Conservation (phyloP, 2,329 filamentous ascomycete species). For the Alternaria brassicicola region DNA sequence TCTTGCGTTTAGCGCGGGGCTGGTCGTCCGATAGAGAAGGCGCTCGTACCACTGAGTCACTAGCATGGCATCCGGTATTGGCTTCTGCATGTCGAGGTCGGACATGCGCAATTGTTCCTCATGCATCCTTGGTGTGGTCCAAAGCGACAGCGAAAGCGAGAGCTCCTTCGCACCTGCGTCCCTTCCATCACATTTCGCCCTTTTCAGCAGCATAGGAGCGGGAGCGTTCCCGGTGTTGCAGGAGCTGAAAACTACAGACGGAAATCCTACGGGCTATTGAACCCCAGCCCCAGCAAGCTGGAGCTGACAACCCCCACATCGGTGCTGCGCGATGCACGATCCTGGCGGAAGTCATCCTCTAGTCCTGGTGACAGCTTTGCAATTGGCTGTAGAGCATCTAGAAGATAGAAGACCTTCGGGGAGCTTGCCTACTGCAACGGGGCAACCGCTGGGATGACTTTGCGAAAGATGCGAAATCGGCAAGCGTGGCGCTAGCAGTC, state of each 20-base stretch:
- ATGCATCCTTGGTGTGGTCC: not conserved
- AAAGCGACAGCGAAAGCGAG: not conserved
- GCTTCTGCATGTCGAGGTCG: not conserved
- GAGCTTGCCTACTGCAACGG: slow-evolving; percentile 4
- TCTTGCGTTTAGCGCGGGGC: slow-evolving; percentile 7
- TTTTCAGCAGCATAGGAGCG: not conserved
- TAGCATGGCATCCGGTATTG: not conserved
- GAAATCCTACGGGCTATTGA: slow-evolving; percentile 1
- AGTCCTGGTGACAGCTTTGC: not conserved
- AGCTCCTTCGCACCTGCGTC: not conserved
- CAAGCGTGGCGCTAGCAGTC: slow-evolving; percentile 2
- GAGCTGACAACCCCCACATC: slow-evolving; percentile 31
- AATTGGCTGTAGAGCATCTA: slow-evolving; percentile 11
- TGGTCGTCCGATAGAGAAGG: slow-evolving; percentile 11
- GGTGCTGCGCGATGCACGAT: slow-evolving; percentile 9
- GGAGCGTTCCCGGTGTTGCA: not conserved
- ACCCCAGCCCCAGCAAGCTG: not conserved
- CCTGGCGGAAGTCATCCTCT: slow-evolving; percentile 6
- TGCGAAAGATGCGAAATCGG: slow-evolving; percentile 11
- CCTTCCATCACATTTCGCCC: not conserved
- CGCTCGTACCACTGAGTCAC: slow-evolving; percentile 17
- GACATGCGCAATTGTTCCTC: too few relatives aligned
- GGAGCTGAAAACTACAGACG: not conserved
- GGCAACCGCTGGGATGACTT: slow-evolving; percentile 3
- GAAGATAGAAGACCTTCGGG: slow-evolving; percentile 10